Evolutionary conservation across 768 basidiomycete genomes (phyloP).

Genomic region (Russula compacta): DNA sequence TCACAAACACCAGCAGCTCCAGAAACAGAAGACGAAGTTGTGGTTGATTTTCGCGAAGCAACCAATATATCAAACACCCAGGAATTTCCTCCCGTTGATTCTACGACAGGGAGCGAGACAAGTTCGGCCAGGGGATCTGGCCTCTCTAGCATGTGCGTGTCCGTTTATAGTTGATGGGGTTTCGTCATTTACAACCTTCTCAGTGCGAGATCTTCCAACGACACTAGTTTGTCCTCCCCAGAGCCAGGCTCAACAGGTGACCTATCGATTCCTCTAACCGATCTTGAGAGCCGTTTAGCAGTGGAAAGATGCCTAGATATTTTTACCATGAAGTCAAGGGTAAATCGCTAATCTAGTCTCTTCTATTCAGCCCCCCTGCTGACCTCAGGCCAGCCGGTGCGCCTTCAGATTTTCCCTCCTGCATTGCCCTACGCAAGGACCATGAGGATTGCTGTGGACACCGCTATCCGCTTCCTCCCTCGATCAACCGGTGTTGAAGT

Average conservation of each 20-base stretch:
- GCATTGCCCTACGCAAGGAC: constrained; percentile 68
- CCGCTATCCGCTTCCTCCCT: constrained; percentile 69
- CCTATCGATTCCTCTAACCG: constrained; percentile 50
- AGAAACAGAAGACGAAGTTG: constrained; percentile 47
- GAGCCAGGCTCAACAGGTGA: constrained; percentile 45
- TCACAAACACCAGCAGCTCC: constrained; percentile 20
- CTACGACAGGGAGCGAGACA: constrained; percentile 35
- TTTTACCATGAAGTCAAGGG: constrained; percentile 93
- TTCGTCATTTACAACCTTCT: constrained; percentile 5
- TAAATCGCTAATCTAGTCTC: constrained; percentile 26
- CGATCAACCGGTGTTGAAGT: constrained; percentile 65
- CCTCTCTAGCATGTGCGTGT: constrained; percentile 48
- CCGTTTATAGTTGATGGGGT: background rate
- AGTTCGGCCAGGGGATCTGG: constrained; percentile 43
- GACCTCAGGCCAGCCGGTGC: constrained; percentile 57
- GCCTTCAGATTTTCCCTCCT: constrained; percentile 82
- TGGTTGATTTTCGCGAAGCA: constrained; percentile 40
- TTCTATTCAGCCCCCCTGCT: background rate
- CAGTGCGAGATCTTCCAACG: constrained; percentile 54
- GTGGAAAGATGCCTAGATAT: constrained; percentile 81
- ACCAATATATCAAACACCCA: background rate
- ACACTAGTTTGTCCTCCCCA: constrained; percentile 46
- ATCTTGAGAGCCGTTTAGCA: constrained; percentile 73
- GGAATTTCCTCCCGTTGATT: constrained; percentile 24
- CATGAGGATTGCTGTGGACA: constrained; percentile 63